Conservation (phyloP, 1,139 yeast genomes). For the Suhomyces yuchorum region DNA sequence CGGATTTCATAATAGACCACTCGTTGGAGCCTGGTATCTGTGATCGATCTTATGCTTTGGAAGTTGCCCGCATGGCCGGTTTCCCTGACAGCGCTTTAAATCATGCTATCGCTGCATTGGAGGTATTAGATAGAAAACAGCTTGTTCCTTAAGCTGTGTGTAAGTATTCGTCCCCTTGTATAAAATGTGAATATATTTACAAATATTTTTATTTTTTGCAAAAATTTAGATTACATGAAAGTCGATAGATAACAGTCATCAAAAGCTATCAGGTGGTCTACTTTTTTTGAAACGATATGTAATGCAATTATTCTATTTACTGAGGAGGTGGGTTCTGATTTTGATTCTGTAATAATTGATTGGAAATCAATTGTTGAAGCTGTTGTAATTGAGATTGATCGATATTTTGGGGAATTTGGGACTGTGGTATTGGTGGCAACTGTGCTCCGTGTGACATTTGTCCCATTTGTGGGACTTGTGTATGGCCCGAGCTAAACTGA, state of each 20-base stretch:
- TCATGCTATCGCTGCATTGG: constrained; percentile 48
- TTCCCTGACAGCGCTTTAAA: constrained; percentile 66
- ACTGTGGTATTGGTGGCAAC: constrained; percentile 5
- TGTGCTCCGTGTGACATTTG: constrained; percentile 19
- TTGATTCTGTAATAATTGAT: constrained; percentile 21
- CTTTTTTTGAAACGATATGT: too few species aligned
- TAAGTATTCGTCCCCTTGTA: neutral
- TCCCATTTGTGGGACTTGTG: neutral
- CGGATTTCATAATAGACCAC: constrained; percentile 57
- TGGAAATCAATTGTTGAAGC: constrained; percentile 32
- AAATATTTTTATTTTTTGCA: too few species aligned
- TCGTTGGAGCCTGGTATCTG: constrained; percentile 71
- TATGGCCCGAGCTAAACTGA: neutral
- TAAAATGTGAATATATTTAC: neutral
- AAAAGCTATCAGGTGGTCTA: too few species aligned
- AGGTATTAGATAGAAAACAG: constrained; percentile 10
- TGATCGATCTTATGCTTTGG: constrained; percentile 77
- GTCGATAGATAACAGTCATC: too few species aligned
- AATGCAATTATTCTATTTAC: neutral
- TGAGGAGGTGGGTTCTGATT: constrained; percentile 14
- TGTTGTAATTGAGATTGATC: constrained; percentile 27
- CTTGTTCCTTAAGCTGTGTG: neutral
- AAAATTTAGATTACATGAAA: too few species aligned
- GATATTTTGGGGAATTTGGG: constrained; percentile 7
- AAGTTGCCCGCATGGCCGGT: constrained; percentile 82